Base-by-base conservation (phyloP, 306 rosid genomes). In the Chamaecrista fasciculata region DNA sequence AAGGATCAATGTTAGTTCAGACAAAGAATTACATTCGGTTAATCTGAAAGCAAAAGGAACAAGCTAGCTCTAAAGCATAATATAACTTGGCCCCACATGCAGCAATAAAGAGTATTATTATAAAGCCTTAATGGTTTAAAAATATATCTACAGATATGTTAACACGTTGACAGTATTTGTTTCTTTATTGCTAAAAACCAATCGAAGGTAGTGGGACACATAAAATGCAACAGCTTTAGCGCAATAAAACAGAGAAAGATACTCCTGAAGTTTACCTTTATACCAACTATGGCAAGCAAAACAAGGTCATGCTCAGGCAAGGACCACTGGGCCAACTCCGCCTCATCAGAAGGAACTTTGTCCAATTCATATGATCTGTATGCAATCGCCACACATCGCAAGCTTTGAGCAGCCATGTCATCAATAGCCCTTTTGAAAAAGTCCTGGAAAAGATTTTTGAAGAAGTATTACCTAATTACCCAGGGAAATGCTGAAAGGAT, bases 321-420 rank as follows among this genome's bases (percentile, higher is more conserved):
- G 47, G 84, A 65, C 98, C 98, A 94, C 65, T 86, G 84, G 69
- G 64, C 71, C 69, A 91, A 77, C 15, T 78, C 78, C 70, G 84
- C 90, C 69, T 88, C 96, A 51, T 78, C 80, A 31, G 81, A 58
- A 37, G 98, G 97, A 86, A 94, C 82, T 71, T 78, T 74, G 25
- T 82, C 90, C 49, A 76, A 74, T 50, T 88, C 92, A 71, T 81
- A 86, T 47, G 84, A 55, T 81, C 95, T 84, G 78, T 88, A 90
- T 59, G 97, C 98, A 82, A 90, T 84, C 76, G 96, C 97, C 64
- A 94, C 92, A 64, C 98, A 94, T 29, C 98, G 87, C 90, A 94
- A 73, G 74, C 98, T 90, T 63, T 78, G 88, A 61, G 89, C 89
- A 69, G 98, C 92, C 98, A 94, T 94, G 57, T 82, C 82, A 80